phyloP scores from a whole-genome alignment of 768 basidiomycete genomes.

The Tulasnella calospora region DNA sequence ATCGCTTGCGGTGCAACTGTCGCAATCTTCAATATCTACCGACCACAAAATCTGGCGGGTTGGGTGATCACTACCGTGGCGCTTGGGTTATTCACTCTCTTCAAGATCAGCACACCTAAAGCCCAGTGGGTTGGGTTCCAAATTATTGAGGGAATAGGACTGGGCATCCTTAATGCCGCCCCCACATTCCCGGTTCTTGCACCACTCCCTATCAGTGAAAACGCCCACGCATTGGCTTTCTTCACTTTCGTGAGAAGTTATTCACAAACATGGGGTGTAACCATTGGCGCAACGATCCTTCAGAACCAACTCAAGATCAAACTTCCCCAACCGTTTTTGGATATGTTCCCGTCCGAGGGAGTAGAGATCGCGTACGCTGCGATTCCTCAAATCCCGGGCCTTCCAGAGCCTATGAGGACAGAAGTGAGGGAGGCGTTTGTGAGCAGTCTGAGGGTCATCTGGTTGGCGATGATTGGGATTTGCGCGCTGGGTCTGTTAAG shows the following conservation, averaged over 20 bases:
- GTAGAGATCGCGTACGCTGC: too few relatives aligned
- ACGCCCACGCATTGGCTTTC: conserved; percentile 24
- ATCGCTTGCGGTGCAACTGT: neutral
- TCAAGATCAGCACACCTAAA: neutral
- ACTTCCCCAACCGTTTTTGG: too few relatives aligned
- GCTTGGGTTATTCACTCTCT: conserved; percentile 36
- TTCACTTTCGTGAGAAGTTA: conserved; percentile 1
- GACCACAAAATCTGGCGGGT: conserved; percentile 37
- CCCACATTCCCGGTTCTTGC: conserved; percentile 33
- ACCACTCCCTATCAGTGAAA: conserved; percentile 21
- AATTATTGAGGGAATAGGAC: too few relatives aligned
- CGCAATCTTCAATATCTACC: conserved; percentile 35
- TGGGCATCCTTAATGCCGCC: too few relatives aligned
- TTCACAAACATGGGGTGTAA: conserved; percentile 46
- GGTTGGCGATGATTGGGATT: too few relatives aligned
- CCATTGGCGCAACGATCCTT: conserved; percentile 32
- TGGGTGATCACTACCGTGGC: conserved; percentile 40
- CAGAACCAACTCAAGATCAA: too few relatives aligned
- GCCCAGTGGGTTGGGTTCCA: conserved; percentile 22
- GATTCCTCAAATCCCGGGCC: too few relatives aligned
- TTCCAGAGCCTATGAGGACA: too few relatives aligned
- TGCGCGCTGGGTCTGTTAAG: too few relatives aligned
- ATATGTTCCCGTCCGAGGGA: too few relatives aligned
- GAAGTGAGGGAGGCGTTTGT: too few relatives aligned
- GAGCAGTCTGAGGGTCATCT: too few relatives aligned